Evolutionary conservation across 805 yeast species (phyloP).

Genomic region (Candida coleopterorum): DNA sequence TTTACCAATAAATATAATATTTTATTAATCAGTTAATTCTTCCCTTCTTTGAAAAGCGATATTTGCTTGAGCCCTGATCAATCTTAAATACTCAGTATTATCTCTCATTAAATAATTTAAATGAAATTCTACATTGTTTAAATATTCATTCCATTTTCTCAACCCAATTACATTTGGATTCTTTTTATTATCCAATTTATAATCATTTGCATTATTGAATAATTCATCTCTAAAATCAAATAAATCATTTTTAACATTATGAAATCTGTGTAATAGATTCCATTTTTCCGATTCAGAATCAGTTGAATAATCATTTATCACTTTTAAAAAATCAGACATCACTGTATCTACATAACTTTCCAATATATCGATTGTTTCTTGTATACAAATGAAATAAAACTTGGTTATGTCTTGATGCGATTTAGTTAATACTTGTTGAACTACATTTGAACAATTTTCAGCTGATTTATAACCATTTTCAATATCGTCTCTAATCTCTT

Average conservation of each 20-base stretch:
- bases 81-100: constrained; percentile 50
- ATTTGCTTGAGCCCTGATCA: constrained; percentile 40
- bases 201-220: constrained; percentile 22
- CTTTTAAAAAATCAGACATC: constrained; percentile 58
- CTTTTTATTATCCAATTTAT: constrained; percentile 11
- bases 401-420: constrained; percentile 23
- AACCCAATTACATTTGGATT: constrained; percentile 42
- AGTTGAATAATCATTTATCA: constrained; percentile 40
- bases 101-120: constrained; percentile 51
- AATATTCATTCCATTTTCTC: constrained; percentile 28
- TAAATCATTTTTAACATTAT: constrained; percentile 50
- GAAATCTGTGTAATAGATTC: constrained; percentile 59
- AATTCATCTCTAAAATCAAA: constrained; percentile 53
- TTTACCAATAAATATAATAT: neutral
- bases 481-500: constrained; percentile 33
- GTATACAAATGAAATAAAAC: constrained; percentile 28
- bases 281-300: constrained; percentile 26
- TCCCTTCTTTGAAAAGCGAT: constrained; percentile 40
- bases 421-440: constrained; percentile 23
- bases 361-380: constrained; percentile 55
- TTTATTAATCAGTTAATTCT: constrained; percentile 10
- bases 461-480: constrained; percentile 19
- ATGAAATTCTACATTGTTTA: constrained; percentile 40
- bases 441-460: constrained; percentile 15
- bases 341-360: constrained; percentile 73